Conservation (phyloP, 2,329 filamentous ascomycete species). For the Bretziella fagacearum region DNA sequence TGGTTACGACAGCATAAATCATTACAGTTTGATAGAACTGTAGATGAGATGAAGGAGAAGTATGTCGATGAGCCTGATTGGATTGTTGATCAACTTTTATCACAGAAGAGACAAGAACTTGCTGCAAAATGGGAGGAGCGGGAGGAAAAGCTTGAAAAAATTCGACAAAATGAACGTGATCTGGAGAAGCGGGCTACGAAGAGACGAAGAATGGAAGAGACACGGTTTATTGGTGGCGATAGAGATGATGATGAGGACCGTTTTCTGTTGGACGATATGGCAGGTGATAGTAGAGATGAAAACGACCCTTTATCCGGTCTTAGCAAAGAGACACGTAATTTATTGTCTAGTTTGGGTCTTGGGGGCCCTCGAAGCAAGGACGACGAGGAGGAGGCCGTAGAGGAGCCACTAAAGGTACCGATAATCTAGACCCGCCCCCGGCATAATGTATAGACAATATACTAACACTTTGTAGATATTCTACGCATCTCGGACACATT, state of each 20-base stretch:
- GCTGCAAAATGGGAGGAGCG: slow-evolving; percentile 51
- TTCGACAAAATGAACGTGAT: slow-evolving; percentile 45
- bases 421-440: too few relatives aligned
- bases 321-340: slow-evolving; percentile 56
- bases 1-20: slow-evolving; percentile 78
- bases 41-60: slow-evolving; percentile 26
- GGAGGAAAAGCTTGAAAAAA: slow-evolving; percentile 50
- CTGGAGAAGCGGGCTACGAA: slow-evolving; percentile 35
- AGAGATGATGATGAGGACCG: slow-evolving; percentile 42
- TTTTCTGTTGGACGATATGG: slow-evolving; percentile 57
- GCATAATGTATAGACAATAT: slow-evolving; percentile 8
- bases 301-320: slow-evolving; percentile 35
- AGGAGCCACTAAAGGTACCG: slow-evolving; percentile 50
- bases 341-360: slow-evolving; percentile 51
- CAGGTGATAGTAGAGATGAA: slow-evolving; percentile 28
- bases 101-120: slow-evolving; percentile 50
- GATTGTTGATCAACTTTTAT: slow-evolving; percentile 62
- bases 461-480: slow-evolving; percentile 43
- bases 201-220: slow-evolving; percentile 28
- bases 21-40: slow-evolving; percentile 36
- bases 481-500: slow-evolving; percentile 86
- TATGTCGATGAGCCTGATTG: slow-evolving; percentile 61
- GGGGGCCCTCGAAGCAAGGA: slow-evolving; percentile 22
- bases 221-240: slow-evolving; percentile 9
- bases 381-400: slow-evolving; percentile 29